Conservation (phyloP, 1,284 basidiomycete genomes). For the Boletus sp. region DNA sequence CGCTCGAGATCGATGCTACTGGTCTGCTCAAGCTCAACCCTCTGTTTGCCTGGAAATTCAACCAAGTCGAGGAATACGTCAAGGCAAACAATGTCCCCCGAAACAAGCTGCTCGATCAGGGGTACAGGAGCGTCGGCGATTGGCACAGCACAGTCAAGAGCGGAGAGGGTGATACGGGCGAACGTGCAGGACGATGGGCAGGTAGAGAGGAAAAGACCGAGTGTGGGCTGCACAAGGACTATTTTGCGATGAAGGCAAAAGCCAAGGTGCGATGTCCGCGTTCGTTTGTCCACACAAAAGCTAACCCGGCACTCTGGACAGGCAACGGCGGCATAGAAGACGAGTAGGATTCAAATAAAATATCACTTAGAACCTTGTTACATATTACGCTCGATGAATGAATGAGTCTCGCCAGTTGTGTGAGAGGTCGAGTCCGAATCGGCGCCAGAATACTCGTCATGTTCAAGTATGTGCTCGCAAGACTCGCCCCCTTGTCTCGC, state of each 20-base stretch:
- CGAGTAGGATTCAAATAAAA: too few relatives aligned
- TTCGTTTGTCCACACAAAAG: not conserved
- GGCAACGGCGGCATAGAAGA: not conserved
- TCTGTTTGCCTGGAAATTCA: constrained; percentile 86
- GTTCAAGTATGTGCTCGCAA: not conserved
- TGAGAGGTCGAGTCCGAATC: not conserved
- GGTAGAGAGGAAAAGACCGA: constrained; percentile 87
- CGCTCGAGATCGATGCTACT: constrained; percentile 88
- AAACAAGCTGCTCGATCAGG: constrained; percentile 85
- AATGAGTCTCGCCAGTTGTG: too few relatives aligned
- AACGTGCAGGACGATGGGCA: constrained; percentile 91
- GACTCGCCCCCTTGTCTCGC: not conserved
- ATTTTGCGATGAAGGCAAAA: constrained; percentile 63
- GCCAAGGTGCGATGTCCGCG: constrained; percentile 31
- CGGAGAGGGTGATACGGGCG: constrained; percentile 66
- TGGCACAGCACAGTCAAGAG: constrained; percentile 90
- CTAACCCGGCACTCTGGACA: not conserved
- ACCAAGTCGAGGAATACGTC: constrained; percentile 83
- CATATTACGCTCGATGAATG: too few relatives aligned
- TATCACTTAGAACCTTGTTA: too few relatives aligned
- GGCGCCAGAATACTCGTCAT: not conserved
- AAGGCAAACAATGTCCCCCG: constrained; percentile 82
- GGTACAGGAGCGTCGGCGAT: constrained; percentile 94
- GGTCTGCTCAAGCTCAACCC: constrained; percentile 96
- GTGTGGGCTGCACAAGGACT: constrained; percentile 92